phyloP scores from a whole-genome alignment of 208 protist genomes.

The Trypanosoma rangeli region DNA sequence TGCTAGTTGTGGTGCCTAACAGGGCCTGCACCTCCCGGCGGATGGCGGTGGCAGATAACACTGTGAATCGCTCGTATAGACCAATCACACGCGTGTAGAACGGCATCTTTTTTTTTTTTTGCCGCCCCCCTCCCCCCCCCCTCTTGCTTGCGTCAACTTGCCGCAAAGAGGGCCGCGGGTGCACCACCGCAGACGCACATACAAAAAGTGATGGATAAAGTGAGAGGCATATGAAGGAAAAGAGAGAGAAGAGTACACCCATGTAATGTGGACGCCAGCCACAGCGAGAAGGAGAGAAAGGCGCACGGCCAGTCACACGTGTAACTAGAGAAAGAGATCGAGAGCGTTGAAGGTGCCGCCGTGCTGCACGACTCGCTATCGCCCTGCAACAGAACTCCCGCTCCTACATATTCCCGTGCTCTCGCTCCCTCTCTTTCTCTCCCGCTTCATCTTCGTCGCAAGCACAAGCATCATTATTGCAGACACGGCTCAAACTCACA shows the following conservation, averaged over 20 bases:
- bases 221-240: too few relatives aligned
- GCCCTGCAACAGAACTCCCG: not conserved
- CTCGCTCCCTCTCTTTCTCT: not conserved
- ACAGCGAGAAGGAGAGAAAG: too few relatives aligned
- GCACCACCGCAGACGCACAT: not conserved
- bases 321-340: too few relatives aligned
- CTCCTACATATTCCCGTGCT: not conserved
- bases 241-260: not conserved
- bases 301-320: too few relatives aligned
- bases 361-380: not conserved
- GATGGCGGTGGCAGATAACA: conserved; percentile 25
- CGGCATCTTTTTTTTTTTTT: conserved; percentile 14
- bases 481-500: conserved; percentile 56
- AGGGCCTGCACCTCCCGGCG: conserved; percentile 22
- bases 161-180: not conserved
- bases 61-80: conserved; percentile 26
- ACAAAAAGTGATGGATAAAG: too few relatives aligned
- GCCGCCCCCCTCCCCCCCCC: not conserved
- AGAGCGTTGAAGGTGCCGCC: not conserved
- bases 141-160: not conserved
- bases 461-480: not conserved
- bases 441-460: not conserved
- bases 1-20: not conserved
- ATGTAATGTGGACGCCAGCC: too few relatives aligned
- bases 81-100: conserved; percentile 19